Base-by-base conservation (phyloP, 331 rosid species). In the Quercus lobata region DNA sequence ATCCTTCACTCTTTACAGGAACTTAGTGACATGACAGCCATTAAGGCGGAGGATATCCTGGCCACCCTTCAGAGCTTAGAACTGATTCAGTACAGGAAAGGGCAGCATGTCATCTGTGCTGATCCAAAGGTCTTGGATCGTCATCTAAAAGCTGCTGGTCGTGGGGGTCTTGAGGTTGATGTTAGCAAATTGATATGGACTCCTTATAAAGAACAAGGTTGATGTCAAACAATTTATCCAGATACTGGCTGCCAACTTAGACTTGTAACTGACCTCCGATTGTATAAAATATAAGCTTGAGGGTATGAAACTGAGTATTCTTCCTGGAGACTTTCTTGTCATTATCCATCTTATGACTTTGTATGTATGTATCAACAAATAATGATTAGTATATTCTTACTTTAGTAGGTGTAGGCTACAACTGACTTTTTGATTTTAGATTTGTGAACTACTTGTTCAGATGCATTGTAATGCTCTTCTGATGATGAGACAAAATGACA, bases 91-190 rank as follows among this genome's bases (percentile, higher is more conserved):
- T 96, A 96, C 91, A 86, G 99, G 86, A 96, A 93, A 72, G 98
- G 99, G 34, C 98, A 93, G 83, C 98, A 96, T 86, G 99, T 96
- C 69, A 96, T 96, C 69, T 96, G 98, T 32, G 99, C 99, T 7
- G 98, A 96, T 84, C 99, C 97, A 0, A 96, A 96, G 88, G 94
- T 96, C 79, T 83, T 96, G 82, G 98, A 96, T 83, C 99, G 99
- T 69, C 99, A 96, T 86, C 92, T 93, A 55, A 96, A 90, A 93
- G 97, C 97, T 22, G 99, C 97, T 22, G 99, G 99, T 6, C 96
- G 97, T 60, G 99, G 98, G 1, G 99, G 98, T 79, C 92, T 96
- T 4, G 98, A 93, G 32, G 99, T 96, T 29, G 99, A 96, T 79
- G 98, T 89, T 49, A 84, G 93, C 86, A 96, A 93, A 81, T 79